Evolutionary conservation across 371 early-diverging fungal genomes (phyloP).

Genomic region (Massospora cicadina): DNA sequence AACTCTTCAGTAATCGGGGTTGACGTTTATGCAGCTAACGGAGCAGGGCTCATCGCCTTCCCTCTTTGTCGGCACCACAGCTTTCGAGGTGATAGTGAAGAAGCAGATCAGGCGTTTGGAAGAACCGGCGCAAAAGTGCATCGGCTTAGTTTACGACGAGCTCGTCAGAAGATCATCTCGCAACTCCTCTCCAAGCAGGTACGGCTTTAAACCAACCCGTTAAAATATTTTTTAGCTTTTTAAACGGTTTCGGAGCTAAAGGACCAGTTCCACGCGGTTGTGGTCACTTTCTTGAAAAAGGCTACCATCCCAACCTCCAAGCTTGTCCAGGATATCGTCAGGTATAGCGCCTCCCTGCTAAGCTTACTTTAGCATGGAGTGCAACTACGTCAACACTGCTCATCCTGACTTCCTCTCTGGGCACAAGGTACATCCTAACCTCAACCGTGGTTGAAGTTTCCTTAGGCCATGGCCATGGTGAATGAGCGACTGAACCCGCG

Average conservation of each 20-base stretch:
- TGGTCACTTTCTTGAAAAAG: conserved; percentile 81
- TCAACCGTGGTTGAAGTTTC: not conserved
- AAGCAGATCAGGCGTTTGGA: conserved; percentile 92
- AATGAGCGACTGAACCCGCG: conserved; percentile 55
- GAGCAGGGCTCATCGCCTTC: conserved; percentile 79
- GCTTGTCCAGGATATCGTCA: conserved; percentile 75
- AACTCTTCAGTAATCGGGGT: conserved; percentile 67
- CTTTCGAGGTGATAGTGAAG: conserved; percentile 95
- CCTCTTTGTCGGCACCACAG: conserved; percentile 91
- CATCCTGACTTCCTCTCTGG: conserved; percentile 97
- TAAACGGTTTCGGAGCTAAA: conserved; percentile 88
- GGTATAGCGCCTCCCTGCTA: conserved; percentile 22
- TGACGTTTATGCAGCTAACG: not conserved
- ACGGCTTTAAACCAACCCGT: conserved; percentile 9
- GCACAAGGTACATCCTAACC: conserved; percentile 31
- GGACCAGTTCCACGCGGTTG: conserved; percentile 77
- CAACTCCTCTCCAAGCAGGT: conserved; percentile 76
- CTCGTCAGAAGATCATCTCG: conserved; percentile 79
- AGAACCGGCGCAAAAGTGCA: conserved; percentile 88
- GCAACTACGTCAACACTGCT: conserved; percentile 93
- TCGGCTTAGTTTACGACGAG: conserved; percentile 88
- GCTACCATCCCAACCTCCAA: conserved; percentile 79
- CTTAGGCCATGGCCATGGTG: conserved; percentile 69
- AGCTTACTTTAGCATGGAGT: conserved; percentile 49
- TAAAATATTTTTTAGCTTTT: conserved; percentile 29